Conservation (phyloP, 805 yeast genomes). For the Starmerella cellae region DNA sequence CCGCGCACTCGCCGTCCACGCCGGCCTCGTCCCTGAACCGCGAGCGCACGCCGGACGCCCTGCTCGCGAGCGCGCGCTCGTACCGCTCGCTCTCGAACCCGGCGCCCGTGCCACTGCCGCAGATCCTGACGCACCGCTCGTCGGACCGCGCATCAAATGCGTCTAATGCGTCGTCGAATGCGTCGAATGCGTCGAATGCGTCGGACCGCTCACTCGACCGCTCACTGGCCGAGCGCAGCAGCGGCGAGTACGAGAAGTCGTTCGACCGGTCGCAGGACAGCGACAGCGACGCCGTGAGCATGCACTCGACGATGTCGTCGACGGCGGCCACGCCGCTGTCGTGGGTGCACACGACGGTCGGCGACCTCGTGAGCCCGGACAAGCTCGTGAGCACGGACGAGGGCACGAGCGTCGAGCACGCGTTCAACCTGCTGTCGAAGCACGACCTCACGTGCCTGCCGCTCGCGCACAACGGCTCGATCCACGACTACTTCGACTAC, state of each 20-base stretch:
- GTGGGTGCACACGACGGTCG: slow-evolving; percentile 36
- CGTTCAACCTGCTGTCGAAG: slow-evolving; percentile 62
- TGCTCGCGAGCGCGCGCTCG: background rate
- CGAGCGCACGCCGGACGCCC: slow-evolving; percentile 7
- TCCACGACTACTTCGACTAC: slow-evolving; percentile 66
- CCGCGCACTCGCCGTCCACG: too few relatives aligned
- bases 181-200: too few relatives aligned
- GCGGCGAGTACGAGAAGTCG: too few relatives aligned
- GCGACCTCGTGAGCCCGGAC: slow-evolving; percentile 65
- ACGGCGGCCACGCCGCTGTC: slow-evolving; percentile 7
- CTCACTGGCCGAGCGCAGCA: background rate
- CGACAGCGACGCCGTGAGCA: slow-evolving; percentile 18
- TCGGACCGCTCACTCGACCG: too few relatives aligned
- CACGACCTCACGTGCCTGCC: slow-evolving; percentile 80
- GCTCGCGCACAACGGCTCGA: slow-evolving; percentile 29
- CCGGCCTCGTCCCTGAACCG: slow-evolving; percentile 1
- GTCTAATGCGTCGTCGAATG: too few relatives aligned
- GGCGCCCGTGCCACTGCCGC: background rate
- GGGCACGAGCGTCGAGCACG: slow-evolving; percentile 65
- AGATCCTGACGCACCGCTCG: slow-evolving; percentile 2
- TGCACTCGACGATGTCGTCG: slow-evolving; percentile 13
- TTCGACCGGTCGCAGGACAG: slow-evolving; percentile 9
- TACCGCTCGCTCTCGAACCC: slow-evolving; percentile 3
- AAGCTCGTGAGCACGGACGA: slow-evolving; percentile 60
- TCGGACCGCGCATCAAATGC: background rate